Evolutionary conservation across 202 grass and related monocot species (phyloP).

Genomic region (Elaeis oleifera): DNA sequence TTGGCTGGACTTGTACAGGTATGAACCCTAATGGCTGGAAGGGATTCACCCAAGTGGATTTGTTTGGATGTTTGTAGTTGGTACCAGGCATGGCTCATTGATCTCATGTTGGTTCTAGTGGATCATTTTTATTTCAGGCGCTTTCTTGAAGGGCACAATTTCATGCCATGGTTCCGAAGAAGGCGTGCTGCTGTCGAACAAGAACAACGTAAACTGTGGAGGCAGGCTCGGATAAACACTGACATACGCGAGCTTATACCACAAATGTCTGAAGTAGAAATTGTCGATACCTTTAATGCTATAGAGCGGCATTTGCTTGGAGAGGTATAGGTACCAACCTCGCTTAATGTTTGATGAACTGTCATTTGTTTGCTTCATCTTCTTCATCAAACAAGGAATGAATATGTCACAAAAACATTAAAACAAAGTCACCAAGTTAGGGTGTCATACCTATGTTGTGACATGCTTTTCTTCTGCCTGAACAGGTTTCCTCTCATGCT

Average conservation of each 20-base stretch:
- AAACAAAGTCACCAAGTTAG: too few relatives aligned
- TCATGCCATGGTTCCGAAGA: constrained; percentile 94
- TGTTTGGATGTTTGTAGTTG: neutral
- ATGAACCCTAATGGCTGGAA: too few relatives aligned
- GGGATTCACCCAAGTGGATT: too few relatives aligned
- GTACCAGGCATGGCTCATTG: neutral
- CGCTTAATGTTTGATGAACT: constrained; percentile 22
- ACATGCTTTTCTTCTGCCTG: too few relatives aligned
- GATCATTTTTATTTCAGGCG: constrained; percentile 33
- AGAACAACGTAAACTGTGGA: constrained; percentile 88
- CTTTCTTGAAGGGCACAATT: constrained; percentile 83
- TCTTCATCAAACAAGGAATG: too few relatives aligned
- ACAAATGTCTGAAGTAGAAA: constrained; percentile 86
- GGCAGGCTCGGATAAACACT: constrained; percentile 59
- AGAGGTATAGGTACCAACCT: constrained; percentile 63
- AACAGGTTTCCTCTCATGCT: too few relatives aligned
- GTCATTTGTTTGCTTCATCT: neutral
- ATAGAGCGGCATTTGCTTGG: constrained; percentile 76
- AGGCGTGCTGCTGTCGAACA: constrained; percentile 64
- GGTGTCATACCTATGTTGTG: too few relatives aligned
- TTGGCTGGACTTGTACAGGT: constrained; percentile 96
- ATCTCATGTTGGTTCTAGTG: neutral
- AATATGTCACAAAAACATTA: too few relatives aligned
- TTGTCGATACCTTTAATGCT: constrained; percentile 90
- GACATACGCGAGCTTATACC: constrained; percentile 68